Conservation (phyloP, 1,284 basidiomycete species). For the Hemileccinum hortonii region DNA sequence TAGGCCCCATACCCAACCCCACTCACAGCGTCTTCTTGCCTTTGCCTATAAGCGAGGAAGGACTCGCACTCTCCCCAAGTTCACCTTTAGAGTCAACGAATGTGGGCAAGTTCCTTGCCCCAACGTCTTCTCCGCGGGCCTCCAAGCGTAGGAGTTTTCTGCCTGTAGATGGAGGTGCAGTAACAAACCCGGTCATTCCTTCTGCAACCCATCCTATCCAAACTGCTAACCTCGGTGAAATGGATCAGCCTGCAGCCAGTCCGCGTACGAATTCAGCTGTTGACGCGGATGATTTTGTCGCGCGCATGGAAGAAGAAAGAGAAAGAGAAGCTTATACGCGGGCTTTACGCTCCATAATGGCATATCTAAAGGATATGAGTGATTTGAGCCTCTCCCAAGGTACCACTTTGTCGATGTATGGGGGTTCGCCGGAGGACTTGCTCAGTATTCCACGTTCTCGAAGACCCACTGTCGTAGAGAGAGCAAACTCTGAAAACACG, state of each 20-base stretch:
- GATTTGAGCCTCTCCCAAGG: constrained; percentile 71
- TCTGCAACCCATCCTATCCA: constrained; percentile 62
- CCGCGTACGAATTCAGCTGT: constrained; percentile 48
- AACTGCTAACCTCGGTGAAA: constrained; percentile 45
- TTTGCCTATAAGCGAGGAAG: constrained; percentile 28
- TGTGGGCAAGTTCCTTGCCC: constrained; percentile 47
- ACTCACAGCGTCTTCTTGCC: constrained; percentile 28
- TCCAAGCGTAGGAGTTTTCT: constrained; percentile 82
- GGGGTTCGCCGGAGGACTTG: constrained; percentile 43
- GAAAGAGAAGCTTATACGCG: constrained; percentile 68
- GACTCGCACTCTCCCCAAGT: constrained; percentile 1
- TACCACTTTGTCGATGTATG: constrained; percentile 55
- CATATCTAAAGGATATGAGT: constrained; percentile 92
- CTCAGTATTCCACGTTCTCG: constrained; percentile 48
- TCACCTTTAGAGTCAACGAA: constrained; percentile 8
- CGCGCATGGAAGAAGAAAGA: constrained; percentile 65
- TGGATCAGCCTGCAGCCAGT: constrained; percentile 31
- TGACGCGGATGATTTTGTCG: constrained; percentile 42
- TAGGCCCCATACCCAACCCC: constrained; percentile 45
- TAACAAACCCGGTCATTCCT: constrained; percentile 55
- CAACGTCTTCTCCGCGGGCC: constrained; percentile 48
- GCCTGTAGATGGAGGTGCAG: constrained; percentile 64
- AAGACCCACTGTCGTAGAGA: constrained; percentile 63
- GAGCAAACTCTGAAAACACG: constrained; percentile 44
- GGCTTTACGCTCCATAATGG: constrained; percentile 87